A percentile compares a stretch with the other conserved stretches of the same genome.
These are phyloP conservation scores for Zygnema cylindricum DNA, from an alignment of 139 green algal genomes.

Conservation along the genomic window DNA sequence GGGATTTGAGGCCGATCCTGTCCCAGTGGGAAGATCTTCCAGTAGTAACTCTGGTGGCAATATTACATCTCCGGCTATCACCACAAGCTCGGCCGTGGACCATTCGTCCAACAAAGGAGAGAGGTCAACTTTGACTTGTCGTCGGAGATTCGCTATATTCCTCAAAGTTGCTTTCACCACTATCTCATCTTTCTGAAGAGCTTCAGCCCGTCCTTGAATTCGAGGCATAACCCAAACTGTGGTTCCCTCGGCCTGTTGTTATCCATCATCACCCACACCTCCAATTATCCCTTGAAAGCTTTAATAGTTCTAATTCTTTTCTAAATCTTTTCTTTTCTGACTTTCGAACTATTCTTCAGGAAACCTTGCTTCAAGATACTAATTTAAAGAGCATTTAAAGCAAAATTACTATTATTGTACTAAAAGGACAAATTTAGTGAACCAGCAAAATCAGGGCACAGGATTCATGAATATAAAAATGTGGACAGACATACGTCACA, in stretches of 20 bases:
- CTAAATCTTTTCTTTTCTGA: no score
- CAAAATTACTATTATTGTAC: no score
- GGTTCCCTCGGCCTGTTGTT: background rate
- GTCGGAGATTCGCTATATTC: background rate
- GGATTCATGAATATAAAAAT: no score
- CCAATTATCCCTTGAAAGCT: no score
- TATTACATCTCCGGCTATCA: background rate
- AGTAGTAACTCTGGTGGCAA: background rate
- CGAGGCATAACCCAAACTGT: background rate
- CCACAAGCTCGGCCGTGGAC: background rate
- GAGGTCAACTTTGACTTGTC: background rate
- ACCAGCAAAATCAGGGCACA: no score
- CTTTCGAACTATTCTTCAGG: no score
- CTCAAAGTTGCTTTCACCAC: background rate
- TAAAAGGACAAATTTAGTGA: no score
- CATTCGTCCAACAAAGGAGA: background rate
- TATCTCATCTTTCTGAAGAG: background rate
- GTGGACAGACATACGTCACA: no score
- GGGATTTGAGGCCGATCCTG: background rate
- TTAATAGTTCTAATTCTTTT: no score
- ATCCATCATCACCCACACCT: no score
- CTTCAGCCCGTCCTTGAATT: background rate
- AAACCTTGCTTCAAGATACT: no score
- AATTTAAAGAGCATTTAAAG: no score
- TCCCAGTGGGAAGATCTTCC: background rate